Evolutionary conservation across 2,329 filamentous ascomycete species (phyloP).

Genomic region (Claviceps pusilla): DNA sequence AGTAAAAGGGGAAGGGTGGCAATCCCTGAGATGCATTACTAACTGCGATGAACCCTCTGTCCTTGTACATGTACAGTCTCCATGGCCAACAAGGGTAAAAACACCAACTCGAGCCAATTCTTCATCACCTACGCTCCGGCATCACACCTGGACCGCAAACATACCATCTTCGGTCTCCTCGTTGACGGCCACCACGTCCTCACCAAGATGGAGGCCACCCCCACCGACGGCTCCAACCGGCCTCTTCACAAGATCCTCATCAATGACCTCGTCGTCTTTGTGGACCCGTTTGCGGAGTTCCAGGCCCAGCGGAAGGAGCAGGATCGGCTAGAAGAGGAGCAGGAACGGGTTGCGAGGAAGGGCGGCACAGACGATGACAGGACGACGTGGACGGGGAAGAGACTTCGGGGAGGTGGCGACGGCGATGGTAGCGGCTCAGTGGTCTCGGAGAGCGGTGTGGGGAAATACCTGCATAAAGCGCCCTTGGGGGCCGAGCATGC

Average conservation of each 20-base stretch:
- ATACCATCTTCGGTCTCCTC: conserved; percentile 87
- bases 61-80: conserved; percentile 26
- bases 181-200: conserved; percentile 63
- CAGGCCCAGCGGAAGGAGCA: conserved; percentile 55
- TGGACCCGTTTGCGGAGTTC: conserved; percentile 94
- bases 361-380: conserved; percentile 76
- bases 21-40: neutral
- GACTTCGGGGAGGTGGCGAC: conserved; percentile 46
- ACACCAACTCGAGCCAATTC: conserved; percentile 89
- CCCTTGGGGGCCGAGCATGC: conserved; percentile 34
- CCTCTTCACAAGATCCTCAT: conserved; percentile 70
- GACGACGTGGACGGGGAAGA: conserved; percentile 92
- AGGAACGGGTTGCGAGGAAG: conserved; percentile 44
- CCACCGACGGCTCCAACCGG: conserved; percentile 59
- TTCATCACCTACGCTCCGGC: conserved; percentile 82
- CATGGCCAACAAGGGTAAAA: conserved; percentile 98
- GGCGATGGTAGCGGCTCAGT: conserved; percentile 30
- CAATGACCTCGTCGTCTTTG: conserved; percentile 67
- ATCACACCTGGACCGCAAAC: conserved; percentile 81
- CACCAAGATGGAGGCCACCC: conserved; percentile 59
- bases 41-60: neutral
- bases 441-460: conserved; percentile 36
- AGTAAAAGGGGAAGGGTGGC: neutral
- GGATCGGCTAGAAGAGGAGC: conserved; percentile 41
- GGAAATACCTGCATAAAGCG: conserved; percentile 67